Base-by-base conservation (phyloP, 805 yeast genomes). In the Hanseniaspora occidentalis region DNA sequence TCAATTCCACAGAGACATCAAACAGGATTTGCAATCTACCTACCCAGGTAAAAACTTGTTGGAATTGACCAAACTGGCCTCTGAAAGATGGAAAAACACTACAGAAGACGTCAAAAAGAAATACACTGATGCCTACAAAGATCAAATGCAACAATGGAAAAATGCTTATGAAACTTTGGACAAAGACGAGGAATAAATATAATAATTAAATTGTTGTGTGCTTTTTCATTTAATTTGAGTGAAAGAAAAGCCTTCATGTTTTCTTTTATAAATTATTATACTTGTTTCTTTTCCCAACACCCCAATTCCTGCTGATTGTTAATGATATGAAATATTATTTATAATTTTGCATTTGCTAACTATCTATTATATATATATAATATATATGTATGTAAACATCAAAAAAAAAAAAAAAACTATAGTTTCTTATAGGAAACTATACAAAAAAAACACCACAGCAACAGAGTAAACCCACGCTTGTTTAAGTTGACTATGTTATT, bases 81-180 rank as follows among this genome's bases (percentile, higher is more conserved):
- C 33, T 13, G 39, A 38, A 18, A 37, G 53, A 56, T 47, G 51
- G 45, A 35, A 33, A 23, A 31, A 35, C 14, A 31, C 37, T 21
- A 36, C 36, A 20, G 35, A 35, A 14, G 39, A 35, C 6, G 26
- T 26, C 2, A 42, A 35, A 21, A 14, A 31, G 18, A 24, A 50
- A 26, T 58, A 57, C 22, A 53, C 62, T 11, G 60, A 55, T 29
- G 51, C 58, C 14, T 63, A 62, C 50, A 62, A 61, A 46, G 49
- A 40, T 27, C 54, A 59, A 45, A 53, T 59, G 36, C 61, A 58
- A 43, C 60, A 57, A 41, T 65, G 67, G 66, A 65, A 61, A 48
- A 56, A 58, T 25, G 44, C 44, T 6, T 38, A 42, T 10, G 40
- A 42, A 6, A 31, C 27, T 8, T 25, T 41, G 5, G 40, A 41